Percentiles rank a stretch among this genome's conserved stretches.
These are phyloP conservation scores for Diaporthe sp. DNA, from an alignment of 2,329 filamentous ascomycete genomes.

Conservation along the genomic window DNA sequence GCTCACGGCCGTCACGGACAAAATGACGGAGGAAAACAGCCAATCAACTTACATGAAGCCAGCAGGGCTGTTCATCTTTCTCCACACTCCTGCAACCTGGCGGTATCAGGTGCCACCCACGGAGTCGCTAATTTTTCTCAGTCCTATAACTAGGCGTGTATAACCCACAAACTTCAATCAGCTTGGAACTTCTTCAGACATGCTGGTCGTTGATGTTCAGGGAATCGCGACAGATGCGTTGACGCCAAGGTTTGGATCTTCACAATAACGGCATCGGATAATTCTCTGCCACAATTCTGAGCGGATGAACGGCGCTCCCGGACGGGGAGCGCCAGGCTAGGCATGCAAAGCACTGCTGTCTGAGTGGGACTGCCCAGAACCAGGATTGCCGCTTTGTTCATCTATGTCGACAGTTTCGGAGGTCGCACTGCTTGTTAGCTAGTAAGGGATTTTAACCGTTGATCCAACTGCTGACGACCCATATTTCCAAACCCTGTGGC, in stretches of 20 bases:
- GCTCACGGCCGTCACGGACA: neutral
- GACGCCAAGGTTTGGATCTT: neutral
- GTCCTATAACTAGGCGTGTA: too few species aligned
- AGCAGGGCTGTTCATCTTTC: neutral
- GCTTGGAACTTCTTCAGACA: neutral
- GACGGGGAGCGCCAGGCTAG: too few species aligned
- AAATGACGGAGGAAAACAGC: neutral
- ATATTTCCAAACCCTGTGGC: neutral
- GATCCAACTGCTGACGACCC: neutral
- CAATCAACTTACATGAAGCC: conserved; percentile 32
- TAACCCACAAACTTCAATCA: neutral
- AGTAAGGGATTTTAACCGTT: neutral
- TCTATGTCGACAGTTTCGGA: neutral
- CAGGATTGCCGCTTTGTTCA: conserved; percentile 4
- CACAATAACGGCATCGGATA: neutral
- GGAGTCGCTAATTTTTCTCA: neutral
- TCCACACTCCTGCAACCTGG: neutral
- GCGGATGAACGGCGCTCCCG: neutral
- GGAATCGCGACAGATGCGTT: neutral
- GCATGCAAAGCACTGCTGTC: neutral
- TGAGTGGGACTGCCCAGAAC: conserved; percentile 9
- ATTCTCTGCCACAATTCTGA: neutral
- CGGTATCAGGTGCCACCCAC: neutral
- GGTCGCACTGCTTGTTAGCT: neutral
- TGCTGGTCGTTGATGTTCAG: neutral